These are phyloP conservation scores for Porphyrellus cyaneotinctus DNA, from an alignment of 768 basidiomycete genomes.

Conservation along the genomic window DNA sequence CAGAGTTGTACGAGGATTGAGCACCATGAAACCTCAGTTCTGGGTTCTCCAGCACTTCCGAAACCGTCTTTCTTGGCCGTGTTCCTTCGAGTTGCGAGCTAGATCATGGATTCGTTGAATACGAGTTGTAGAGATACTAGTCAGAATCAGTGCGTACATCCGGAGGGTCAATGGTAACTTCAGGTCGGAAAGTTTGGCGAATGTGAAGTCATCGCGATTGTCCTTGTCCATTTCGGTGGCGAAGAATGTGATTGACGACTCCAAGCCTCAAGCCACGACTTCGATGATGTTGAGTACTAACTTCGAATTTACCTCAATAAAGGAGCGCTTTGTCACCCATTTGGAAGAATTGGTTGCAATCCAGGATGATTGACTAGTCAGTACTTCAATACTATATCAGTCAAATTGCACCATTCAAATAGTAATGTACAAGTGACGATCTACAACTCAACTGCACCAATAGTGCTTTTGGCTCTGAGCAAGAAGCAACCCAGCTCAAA, in stretches of 20 bases:
- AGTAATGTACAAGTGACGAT: constrained; percentile 17
- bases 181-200: constrained; percentile 85
- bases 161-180: constrained; percentile 84
- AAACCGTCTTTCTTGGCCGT: constrained; percentile 65
- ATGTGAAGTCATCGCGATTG: constrained; percentile 85
- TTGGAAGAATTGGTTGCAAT: not conserved
- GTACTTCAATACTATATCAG: no score
- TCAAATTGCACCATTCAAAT: not conserved
- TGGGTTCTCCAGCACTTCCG: constrained; percentile 79
- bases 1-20: constrained; percentile 57
- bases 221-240: constrained; percentile 48
- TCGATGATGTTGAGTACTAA: no score
- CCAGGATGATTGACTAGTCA: no score
- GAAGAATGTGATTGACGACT: no score
- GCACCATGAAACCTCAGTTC: constrained; percentile 80
- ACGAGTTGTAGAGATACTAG: not conserved
- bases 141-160: constrained; percentile 48
- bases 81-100: constrained; percentile 87
- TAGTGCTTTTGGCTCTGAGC: constrained; percentile 24
- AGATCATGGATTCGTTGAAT: not conserved
- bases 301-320: no score
- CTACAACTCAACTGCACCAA: constrained; percentile 20
- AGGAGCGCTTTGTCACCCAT: no score
- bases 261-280: no score
- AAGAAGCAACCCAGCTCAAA: constrained; percentile 11